phyloP scores from a whole-genome alignment of 345 rosid genomes.

The Eutrema heterophyllum region DNA sequence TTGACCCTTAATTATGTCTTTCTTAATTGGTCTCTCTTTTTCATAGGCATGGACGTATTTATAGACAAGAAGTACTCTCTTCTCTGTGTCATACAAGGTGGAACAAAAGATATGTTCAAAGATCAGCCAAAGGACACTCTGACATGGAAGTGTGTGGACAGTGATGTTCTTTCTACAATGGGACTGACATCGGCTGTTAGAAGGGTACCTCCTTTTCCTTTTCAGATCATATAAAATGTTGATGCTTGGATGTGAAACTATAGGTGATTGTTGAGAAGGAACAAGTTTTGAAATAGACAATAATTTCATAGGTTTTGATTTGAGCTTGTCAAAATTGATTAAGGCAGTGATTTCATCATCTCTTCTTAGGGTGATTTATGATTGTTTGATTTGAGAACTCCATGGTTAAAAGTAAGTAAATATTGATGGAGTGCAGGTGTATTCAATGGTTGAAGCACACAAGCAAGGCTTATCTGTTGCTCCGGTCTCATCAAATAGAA shows the following conservation, averaged over 20 bases:
- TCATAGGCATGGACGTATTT: background rate
- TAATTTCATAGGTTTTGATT: background rate
- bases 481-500: background rate
- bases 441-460: slow-evolving; percentile 32
- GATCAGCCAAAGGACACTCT: slow-evolving; percentile 5
- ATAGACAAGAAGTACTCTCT: background rate
- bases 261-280: background rate
- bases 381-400: background rate
- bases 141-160: slow-evolving; percentile 25
- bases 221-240: background rate
- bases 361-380: background rate
- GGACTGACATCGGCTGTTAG: slow-evolving; percentile 34
- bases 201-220: slow-evolving; percentile 24
- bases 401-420: background rate
- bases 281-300: background rate
- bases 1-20: background rate
- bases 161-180: slow-evolving; percentile 30
- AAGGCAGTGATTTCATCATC: background rate
- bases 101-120: background rate
- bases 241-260: background rate
- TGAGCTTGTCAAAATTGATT: background rate
- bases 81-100: slow-evolving; percentile 4
- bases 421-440: slow-evolving; percentile 26
- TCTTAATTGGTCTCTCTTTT: background rate
- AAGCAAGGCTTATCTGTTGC: slow-evolving; percentile 11